phyloP scores from a whole-genome alignment of 2,329 filamentous ascomycete genomes.

The Fusarium hainanense region DNA sequence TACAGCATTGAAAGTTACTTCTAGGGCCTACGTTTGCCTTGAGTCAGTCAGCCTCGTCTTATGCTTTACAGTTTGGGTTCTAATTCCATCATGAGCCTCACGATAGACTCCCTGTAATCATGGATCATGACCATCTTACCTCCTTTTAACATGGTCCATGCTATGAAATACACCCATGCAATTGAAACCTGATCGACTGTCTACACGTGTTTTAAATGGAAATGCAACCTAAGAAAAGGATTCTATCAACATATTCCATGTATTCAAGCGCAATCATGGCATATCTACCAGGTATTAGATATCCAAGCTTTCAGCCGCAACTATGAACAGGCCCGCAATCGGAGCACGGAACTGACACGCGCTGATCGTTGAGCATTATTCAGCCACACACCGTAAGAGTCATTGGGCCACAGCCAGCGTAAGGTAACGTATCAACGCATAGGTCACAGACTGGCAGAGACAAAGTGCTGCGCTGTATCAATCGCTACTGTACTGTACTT shows the following conservation, averaged over 20 bases:
- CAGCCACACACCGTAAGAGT: conserved; percentile 43
- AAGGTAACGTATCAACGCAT: conserved; percentile 13
- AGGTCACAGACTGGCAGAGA: neutral
- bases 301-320: neutral
- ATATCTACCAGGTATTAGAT: conserved; percentile 5
- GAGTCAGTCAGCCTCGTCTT: neutral
- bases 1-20: neutral
- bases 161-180: neutral
- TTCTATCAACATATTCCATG: neutral
- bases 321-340: conserved; percentile 29
- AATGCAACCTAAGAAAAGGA: neutral
- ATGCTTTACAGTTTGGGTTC: neutral
- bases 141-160: neutral
- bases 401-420: conserved; percentile 23
- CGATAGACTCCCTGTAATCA: neutral
- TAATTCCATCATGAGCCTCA: neutral
- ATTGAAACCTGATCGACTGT: neutral
- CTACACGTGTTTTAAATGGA: neutral
- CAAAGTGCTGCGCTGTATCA: conserved; percentile 5
- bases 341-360: conserved; percentile 15
- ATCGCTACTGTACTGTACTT: neutral
- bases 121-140: neutral
- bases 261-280: neutral
- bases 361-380: conserved; percentile 30
- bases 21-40: neutral